Conservation (phyloP, 2,329 filamentous ascomycete species). For the Alternaria sp. region DNA sequence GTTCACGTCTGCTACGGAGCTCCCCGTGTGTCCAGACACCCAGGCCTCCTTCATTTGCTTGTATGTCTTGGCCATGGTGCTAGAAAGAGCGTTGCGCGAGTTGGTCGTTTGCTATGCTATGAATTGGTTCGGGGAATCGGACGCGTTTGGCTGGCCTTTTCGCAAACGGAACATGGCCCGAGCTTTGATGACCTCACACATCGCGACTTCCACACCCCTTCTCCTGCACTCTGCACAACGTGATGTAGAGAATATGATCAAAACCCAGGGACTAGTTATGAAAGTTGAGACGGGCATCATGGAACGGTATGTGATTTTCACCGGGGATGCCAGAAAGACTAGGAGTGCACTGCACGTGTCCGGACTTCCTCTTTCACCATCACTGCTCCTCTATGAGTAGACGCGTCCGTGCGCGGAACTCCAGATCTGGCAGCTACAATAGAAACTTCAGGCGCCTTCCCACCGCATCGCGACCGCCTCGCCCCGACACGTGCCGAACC, state of each 20-base stretch:
- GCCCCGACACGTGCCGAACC: not conserved
- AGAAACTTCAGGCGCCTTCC: not conserved
- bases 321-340: not conserved
- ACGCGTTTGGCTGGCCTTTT: conserved; percentile 30
- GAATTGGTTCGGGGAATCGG: conserved; percentile 7
- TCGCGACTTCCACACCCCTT: not conserved
- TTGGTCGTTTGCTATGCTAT: conserved; percentile 15
- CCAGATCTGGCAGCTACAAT: not conserved
- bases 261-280: rapidly evolving
- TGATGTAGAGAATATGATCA: not conserved
- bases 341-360: not conserved
- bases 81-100: conserved; percentile 12
- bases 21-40: conserved; percentile 88
- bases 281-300: rapidly evolving
- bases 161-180: conserved; percentile 2
- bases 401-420: not conserved
- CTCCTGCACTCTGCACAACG: not conserved
- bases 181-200: conserved; percentile 15
- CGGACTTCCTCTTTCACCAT: conserved; percentile 15
- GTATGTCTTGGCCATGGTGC: conserved; percentile 63
- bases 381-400: not conserved
- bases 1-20: conserved; percentile 84
- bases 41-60: conserved; percentile 95
- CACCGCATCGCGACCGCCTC: not conserved
- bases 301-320: not conserved